phyloP scores from a whole-genome alignment of 768 basidiomycete genomes.

The Boletus sp. region DNA sequence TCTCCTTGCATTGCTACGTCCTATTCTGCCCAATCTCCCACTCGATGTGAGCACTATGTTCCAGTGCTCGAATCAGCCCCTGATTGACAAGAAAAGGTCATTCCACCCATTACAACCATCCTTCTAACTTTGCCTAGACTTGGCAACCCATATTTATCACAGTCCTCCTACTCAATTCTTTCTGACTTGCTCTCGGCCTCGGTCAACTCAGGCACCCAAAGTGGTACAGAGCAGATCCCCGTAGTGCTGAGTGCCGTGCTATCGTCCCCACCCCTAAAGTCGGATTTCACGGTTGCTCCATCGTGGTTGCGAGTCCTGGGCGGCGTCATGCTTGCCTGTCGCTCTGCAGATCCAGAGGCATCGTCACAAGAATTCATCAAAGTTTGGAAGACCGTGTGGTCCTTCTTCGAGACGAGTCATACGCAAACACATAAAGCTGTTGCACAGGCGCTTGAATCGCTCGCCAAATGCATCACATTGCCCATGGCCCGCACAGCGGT shows the following conservation, averaged over 20 bases:
- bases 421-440: constrained; percentile 57
- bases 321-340: constrained; percentile 65
- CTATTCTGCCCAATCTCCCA: constrained; percentile 57
- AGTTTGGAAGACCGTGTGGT: constrained; percentile 75
- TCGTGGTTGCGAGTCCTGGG: constrained; percentile 81
- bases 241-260: constrained; percentile 66
- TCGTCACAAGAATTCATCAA: constrained; percentile 53
- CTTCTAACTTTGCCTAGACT: constrained; percentile 83
- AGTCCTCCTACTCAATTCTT: constrained; percentile 82
- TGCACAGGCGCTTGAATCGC: constrained; percentile 56
- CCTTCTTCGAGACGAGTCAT: constrained; percentile 72
- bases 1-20: constrained; percentile 67
- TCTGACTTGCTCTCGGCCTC: constrained; percentile 70
- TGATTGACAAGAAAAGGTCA: constrained; percentile 47
- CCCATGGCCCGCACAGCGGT: constrained; percentile 55
- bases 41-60: constrained; percentile 53
- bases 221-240: constrained; percentile 50
- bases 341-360: constrained; percentile 43
- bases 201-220: constrained; percentile 46
- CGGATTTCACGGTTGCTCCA: constrained; percentile 63
- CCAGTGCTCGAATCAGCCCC: constrained; percentile 3
- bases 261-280: constrained; percentile 63
- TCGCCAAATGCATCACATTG: constrained; percentile 70
- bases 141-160: constrained; percentile 85
- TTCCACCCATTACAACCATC: constrained; percentile 63